Evolutionary conservation across 139 green algal species (phyloP).

Genomic region (Auxenochlorella pyrenoidosa): DNA sequence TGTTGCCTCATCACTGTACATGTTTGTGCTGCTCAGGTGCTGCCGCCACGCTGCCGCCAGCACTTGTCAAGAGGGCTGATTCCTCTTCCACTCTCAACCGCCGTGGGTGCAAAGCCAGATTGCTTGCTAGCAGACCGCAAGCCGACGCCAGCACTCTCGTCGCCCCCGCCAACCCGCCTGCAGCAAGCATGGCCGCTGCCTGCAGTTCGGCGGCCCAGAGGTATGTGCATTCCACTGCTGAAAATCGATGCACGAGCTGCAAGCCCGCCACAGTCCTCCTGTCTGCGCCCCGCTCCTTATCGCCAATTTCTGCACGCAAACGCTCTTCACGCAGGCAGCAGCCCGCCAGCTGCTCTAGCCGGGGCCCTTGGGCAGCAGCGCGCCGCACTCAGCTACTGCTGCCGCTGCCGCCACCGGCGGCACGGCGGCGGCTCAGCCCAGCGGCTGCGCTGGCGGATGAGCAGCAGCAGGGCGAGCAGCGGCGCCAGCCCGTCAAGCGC

Average conservation of each 20-base stretch:
- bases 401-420: neutral
- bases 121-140: neutral
- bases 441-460: neutral
- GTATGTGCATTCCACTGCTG: neutral
- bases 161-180: too few relatives aligned
- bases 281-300: neutral
- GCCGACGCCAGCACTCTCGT: neutral
- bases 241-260: neutral
- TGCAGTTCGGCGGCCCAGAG: neutral
- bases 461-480: neutral
- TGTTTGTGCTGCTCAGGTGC: too few relatives aligned
- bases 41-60: too few relatives aligned
- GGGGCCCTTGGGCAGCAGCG: neutral
- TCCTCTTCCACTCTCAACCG: too few relatives aligned
- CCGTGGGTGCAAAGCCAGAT: too few relatives aligned
- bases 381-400: neutral
- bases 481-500: neutral
- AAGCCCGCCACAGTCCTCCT: neutral
- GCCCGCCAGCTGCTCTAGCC: neutral
- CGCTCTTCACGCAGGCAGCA: slow-evolving; percentile 13
- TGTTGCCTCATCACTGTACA: too few relatives aligned
- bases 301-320: neutral
- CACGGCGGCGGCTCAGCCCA: neutral
- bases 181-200: neutral
- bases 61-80: too few relatives aligned